phyloP scores from a whole-genome alignment of 768 basidiomycete species.

The Collybia sordida region DNA sequence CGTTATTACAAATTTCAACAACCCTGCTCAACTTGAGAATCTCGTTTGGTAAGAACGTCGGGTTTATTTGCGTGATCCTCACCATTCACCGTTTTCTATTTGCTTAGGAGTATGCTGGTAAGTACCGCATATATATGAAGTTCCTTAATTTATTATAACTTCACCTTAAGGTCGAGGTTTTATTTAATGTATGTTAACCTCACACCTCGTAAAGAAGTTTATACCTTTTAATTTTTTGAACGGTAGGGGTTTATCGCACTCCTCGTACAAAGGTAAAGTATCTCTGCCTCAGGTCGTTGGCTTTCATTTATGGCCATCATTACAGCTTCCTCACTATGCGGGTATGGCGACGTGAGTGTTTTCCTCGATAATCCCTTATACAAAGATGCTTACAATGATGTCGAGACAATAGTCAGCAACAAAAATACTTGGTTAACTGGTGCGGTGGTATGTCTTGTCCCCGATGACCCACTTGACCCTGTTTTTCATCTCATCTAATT shows the following conservation, averaged over 20 bases:
- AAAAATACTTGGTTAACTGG: slow-evolving; percentile 31
- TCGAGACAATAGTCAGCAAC: slow-evolving; percentile 38
- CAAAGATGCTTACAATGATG: neutral
- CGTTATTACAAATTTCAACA: slow-evolving; percentile 39
- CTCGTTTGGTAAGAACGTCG: slow-evolving; percentile 40
- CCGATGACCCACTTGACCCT: neutral
- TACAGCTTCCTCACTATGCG: slow-evolving; percentile 43
- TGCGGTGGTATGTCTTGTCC: slow-evolving; percentile 28
- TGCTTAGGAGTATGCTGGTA: slow-evolving; percentile 35
- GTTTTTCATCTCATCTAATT: neutral
- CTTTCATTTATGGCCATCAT: slow-evolving; percentile 3
- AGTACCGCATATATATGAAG: neutral
- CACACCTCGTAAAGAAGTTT: neutral
- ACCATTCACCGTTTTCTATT: neutral
- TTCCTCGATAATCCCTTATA: neutral
- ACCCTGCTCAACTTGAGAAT: slow-evolving; percentile 20
- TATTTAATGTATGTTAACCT: slow-evolving; percentile 45
- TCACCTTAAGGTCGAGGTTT: slow-evolving; percentile 38
- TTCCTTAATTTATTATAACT: neutral
- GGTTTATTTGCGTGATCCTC: neutral
- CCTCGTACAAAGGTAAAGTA: slow-evolving; percentile 43
- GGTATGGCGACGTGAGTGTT: slow-evolving; percentile 41
- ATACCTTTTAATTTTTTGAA: neutral
- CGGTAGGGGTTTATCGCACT: slow-evolving; percentile 44
- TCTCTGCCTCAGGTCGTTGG: neutral